Evolutionary conservation across 169 alveolate species (phyloP), one percentile per base, ranked within the genome.

Genomic region (Plasmodium ovale): DNA sequence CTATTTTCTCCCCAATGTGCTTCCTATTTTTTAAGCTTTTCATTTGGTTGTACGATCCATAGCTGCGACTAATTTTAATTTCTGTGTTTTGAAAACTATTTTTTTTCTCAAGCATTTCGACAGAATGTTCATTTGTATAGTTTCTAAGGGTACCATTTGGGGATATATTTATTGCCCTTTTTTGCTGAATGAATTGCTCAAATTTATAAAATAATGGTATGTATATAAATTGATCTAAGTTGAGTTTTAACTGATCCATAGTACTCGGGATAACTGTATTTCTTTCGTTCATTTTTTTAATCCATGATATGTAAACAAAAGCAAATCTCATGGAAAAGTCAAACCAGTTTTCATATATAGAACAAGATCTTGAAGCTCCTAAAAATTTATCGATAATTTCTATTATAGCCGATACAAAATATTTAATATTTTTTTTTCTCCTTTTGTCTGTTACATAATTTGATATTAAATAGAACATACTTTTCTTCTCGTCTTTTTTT

Each of bases 291-390:
- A 54, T 27, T 53, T 42, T 85, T 67, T 85, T 85, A 47, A 85
- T 68, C 91, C 91, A 85, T n/a, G 85, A 60, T 69, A 69, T 69
- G 64, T 85, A 85, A 23, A 85, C 91, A 59, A 85, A 85, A 14
- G 87, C 73, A 68, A 85, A 85, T 21, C 91, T 23, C 60, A 85
- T 85, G 9, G 87, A 27, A 69, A 85, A 85, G 47, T 85, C 91
- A 31, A 85, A 85, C 91, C 91, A 85, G 31, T 85, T 85, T 85
- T 85, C 87, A 62, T 85, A 68, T 16, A 85, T 68, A 39, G 74
- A 69, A 35, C 91, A 60, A 0, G 53, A 29, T 2, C 14, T 69
- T 3, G 87, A 68, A 9, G 64, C 53, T 5, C 49, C 71, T 27
- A 85, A 25, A 35, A 85, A 85, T 59, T 85, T 85, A 42, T 85